These are phyloP conservation scores for Bryopsis sp. DNA, from an alignment of 139 green algal species.

Conservation along the genomic window DNA sequence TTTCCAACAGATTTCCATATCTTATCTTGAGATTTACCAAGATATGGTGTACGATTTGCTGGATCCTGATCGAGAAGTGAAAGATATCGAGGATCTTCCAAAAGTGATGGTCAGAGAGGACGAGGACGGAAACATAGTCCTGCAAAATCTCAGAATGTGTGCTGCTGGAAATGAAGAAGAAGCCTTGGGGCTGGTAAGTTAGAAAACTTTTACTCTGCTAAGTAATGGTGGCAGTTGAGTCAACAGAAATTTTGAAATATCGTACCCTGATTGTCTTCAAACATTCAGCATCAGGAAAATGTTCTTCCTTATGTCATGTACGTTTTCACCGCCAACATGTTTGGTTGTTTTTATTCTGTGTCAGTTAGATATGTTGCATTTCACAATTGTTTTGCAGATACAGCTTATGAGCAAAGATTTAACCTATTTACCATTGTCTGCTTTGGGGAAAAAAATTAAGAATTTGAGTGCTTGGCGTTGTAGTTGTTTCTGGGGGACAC, in stretches of 20 bases:
- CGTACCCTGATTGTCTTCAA: too few species aligned
- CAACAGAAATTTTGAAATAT: too few species aligned
- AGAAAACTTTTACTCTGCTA: not conserved
- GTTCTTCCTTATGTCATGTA: too few species aligned
- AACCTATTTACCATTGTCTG: too few species aligned
- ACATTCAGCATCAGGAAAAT: too few species aligned
- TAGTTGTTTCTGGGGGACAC: constrained; percentile 82
- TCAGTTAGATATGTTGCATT: not conserved
- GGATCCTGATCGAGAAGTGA: constrained; percentile 57
- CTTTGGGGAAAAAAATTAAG: too few species aligned
- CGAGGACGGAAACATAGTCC: constrained; percentile 33
- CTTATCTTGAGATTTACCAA: constrained; percentile 88
- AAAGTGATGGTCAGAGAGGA: constrained; percentile 37
- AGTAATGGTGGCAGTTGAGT: too few species aligned
- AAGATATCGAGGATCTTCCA: constrained; percentile 58
- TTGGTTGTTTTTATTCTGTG: not conserved
- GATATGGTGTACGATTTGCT: constrained; percentile 80
- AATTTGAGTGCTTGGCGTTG: too few species aligned
- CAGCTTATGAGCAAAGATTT: too few species aligned
- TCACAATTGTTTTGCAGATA: too few species aligned
- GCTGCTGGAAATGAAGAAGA: constrained; percentile 13
- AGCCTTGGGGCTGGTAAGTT: not conserved
- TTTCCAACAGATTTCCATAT: constrained; percentile 56
- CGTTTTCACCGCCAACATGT: too few species aligned
- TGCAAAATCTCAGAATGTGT: constrained; percentile 37